Percentiles rank a stretch among this genome's conserved stretches.
These are phyloP conservation scores for Ascoidea rubescens DNA, from an alignment of 805 yeast species.

Conservation along the genomic window DNA sequence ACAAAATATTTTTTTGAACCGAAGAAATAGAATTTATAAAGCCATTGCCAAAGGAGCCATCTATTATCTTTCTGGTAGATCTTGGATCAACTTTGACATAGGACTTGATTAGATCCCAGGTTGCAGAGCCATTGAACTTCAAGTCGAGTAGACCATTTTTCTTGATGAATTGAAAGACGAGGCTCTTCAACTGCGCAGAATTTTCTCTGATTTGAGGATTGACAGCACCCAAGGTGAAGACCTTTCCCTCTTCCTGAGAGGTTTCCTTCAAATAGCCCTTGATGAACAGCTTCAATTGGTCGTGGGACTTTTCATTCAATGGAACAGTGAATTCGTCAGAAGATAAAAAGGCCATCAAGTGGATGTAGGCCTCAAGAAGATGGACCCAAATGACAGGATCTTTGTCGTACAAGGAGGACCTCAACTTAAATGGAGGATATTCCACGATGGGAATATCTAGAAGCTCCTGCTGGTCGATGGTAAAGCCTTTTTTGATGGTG, in stretches of 20 bases:
- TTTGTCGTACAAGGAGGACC: conserved; percentile 67
- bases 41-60: conserved; percentile 27
- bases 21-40: conserved; percentile 18
- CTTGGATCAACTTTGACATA: conserved; percentile 31
- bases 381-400: conserved; percentile 82
- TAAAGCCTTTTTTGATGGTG: background rate
- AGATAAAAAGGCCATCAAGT: conserved; percentile 31
- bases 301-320: conserved; percentile 39
- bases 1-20: conserved; percentile 39
- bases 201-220: conserved; percentile 53
- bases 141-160: conserved; percentile 39
- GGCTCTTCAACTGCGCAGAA: conserved; percentile 29
- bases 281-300: conserved; percentile 42
- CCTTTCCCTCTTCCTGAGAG: conserved; percentile 42
- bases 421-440: conserved; percentile 60
- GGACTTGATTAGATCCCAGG: conserved; percentile 52
- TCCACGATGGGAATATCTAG: conserved; percentile 37
- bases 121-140: conserved; percentile 40
- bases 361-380: conserved; percentile 48
- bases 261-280: conserved; percentile 47
- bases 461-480: conserved; percentile 4
- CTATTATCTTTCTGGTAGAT: conserved; percentile 36
- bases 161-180: conserved; percentile 38
- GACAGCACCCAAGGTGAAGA: conserved; percentile 57
- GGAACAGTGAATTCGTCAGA: conserved; percentile 21